Evolutionary conservation across 176 grass and related monocot genomes (phyloP).

Genomic region (Oryza coarctata): DNA sequence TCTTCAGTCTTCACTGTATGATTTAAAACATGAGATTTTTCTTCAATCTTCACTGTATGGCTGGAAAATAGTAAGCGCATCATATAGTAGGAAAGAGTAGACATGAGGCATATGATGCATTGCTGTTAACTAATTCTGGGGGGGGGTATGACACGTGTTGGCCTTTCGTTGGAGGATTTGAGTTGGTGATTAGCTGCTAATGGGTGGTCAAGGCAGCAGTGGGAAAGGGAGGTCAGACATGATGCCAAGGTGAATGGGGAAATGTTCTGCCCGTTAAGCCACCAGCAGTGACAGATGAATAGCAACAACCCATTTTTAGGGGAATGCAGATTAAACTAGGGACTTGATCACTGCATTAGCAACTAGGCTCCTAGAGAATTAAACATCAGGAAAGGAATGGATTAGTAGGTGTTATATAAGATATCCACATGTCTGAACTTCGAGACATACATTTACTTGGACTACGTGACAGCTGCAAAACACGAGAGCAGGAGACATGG

Average conservation of each 20-base stretch:
- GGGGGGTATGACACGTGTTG: not conserved
- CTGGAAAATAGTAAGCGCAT: conserved; percentile 9
- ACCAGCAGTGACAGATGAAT: not conserved
- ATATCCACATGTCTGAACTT: conserved; percentile 13
- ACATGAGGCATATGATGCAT: not conserved
- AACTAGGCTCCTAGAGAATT: not conserved
- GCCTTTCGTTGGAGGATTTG: conserved; percentile 6
- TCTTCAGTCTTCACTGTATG: not conserved
- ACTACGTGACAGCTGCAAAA: not conserved
- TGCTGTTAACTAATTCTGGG: not conserved
- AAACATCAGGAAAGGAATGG: not conserved
- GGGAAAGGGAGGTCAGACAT: not conserved
- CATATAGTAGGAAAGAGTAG: conserved; percentile 16
- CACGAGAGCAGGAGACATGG: conserved; percentile 3
- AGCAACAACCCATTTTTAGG: not conserved
- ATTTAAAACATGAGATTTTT: too few species aligned
- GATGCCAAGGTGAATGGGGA: not conserved
- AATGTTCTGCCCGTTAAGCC: not conserved
- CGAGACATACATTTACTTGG: not conserved
- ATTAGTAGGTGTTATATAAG: conserved; percentile 10
- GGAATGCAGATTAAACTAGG: conserved; percentile 9
- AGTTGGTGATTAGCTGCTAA: conserved; percentile 1
- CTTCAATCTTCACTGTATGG: not conserved
- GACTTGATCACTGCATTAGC: not conserved
- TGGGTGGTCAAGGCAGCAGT: not conserved